Conservation (phyloP, 1,284 basidiomycete genomes). For the Trichosporon sp. region DNA sequence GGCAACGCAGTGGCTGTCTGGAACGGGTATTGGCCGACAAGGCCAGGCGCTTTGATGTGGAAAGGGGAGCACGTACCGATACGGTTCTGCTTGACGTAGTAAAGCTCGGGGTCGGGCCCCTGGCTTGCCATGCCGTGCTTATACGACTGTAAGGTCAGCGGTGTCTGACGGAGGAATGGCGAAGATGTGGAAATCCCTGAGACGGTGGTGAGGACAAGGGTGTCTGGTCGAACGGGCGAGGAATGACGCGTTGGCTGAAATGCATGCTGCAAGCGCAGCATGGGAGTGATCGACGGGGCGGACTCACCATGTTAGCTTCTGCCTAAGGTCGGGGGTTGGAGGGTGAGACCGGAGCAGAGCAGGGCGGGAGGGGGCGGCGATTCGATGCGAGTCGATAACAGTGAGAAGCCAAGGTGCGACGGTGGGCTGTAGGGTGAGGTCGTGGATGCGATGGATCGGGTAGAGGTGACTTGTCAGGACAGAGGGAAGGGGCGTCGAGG, state of each 20-base stretch:
- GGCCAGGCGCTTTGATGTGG: background rate
- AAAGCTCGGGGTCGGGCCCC: constrained; percentile 77
- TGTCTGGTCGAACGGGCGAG: background rate
- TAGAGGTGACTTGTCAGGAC: background rate
- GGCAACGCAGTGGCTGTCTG: background rate
- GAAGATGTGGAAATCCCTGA: background rate
- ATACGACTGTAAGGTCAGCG: constrained; percentile 26
- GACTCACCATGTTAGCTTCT: constrained; percentile 18
- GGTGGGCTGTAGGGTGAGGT: background rate
- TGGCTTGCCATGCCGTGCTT: constrained; percentile 23
- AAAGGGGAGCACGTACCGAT: constrained; percentile 68
- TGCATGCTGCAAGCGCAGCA: background rate
- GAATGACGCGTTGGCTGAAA: constrained; percentile 17
- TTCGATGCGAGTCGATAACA: background rate
- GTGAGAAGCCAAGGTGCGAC: background rate
- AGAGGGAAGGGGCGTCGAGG: constrained; percentile 15
- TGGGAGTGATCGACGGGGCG: background rate
- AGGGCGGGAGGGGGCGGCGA: background rate
- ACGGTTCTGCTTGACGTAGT: constrained; percentile 93
- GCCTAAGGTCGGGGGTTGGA: background rate
- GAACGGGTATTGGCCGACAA: background rate
- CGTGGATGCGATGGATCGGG: constrained; percentile 10
- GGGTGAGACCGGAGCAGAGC: background rate
- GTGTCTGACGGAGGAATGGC: background rate
- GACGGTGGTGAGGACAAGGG: no score